Conservation (phyloP, 2,329 filamentous ascomycete species). For the Diplocarpon rosae region DNA sequence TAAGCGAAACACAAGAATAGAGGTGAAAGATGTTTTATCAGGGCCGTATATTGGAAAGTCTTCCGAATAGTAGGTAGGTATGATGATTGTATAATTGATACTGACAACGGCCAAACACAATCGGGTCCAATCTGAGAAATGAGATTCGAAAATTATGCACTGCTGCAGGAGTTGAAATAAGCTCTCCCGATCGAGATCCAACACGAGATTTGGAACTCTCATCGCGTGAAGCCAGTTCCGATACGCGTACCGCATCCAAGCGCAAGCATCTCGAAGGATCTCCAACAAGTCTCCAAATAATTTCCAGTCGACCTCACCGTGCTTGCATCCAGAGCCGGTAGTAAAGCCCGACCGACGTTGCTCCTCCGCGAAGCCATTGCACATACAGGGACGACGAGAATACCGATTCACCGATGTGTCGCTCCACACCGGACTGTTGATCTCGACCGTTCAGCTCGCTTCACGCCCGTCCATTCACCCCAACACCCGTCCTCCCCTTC, state of each 20-base stretch:
- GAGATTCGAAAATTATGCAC: too few relatives aligned
- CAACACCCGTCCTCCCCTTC: constrained; percentile 1
- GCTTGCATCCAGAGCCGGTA: too few relatives aligned
- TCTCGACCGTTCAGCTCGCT: constrained; percentile 9
- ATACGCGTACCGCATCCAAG: constrained; percentile 14
- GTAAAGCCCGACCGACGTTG: too few relatives aligned
- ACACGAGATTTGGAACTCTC: not conserved
- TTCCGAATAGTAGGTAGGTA: not conserved
- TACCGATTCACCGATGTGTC: constrained; percentile 9
- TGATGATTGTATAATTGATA: constrained; percentile 3
- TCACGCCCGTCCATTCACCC: constrained; percentile 1
- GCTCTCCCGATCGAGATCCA: not conserved
- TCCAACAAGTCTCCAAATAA: constrained; percentile 18
- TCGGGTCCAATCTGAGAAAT: constrained; percentile 4
- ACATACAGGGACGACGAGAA: not conserved
- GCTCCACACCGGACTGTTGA: constrained; percentile 15
- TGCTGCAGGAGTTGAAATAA: too few relatives aligned
- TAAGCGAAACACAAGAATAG: constrained; percentile 13
- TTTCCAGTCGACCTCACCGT: constrained; percentile 10
- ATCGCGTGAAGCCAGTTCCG: constrained; percentile 16
- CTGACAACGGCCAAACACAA: constrained; percentile 14
- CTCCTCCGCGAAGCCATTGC: too few relatives aligned
- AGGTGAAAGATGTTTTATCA: constrained; percentile 5
- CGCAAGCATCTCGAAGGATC: constrained; percentile 13
- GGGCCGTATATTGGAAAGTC: constrained; percentile 6